Conservation (phyloP, 2,329 filamentous ascomycete species). For the Fusarium aywerte region DNA sequence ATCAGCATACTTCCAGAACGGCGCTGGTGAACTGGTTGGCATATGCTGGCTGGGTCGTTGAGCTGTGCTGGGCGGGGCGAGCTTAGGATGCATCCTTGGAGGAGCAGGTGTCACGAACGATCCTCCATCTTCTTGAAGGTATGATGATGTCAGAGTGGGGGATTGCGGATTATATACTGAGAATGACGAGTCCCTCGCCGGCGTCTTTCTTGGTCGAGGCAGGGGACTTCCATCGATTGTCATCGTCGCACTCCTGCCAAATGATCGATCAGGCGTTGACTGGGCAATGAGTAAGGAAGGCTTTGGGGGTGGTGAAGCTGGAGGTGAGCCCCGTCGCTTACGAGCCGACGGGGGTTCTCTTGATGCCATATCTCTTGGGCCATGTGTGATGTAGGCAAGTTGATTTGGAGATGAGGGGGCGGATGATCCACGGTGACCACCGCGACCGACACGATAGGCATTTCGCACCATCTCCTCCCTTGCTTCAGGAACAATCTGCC, state of each 20-base stretch:
- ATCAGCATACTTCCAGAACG: constrained; percentile 89
- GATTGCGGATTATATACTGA: constrained; percentile 66
- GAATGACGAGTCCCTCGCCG: constrained; percentile 57
- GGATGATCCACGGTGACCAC: constrained; percentile 74
- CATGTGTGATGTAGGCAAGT: constrained; percentile 69
- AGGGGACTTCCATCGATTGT: constrained; percentile 71
- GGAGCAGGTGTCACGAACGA: constrained; percentile 79
- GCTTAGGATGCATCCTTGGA: constrained; percentile 75
- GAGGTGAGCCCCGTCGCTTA: constrained; percentile 67
- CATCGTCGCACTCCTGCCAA: constrained; percentile 52
- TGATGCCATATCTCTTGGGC: constrained; percentile 65
- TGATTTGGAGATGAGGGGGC: constrained; percentile 75
- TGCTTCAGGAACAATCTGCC: constrained; percentile 88
- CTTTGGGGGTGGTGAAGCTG: constrained; percentile 65
- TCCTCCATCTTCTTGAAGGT: constrained; percentile 65
- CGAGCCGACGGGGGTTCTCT: constrained; percentile 63
- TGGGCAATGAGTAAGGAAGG: constrained; percentile 62
- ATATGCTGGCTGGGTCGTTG: constrained; percentile 86
- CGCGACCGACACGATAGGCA: constrained; percentile 68
- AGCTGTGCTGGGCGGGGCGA: constrained; percentile 82
- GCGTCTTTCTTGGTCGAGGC: constrained; percentile 65
- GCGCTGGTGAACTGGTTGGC: constrained; percentile 85
- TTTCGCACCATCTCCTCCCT: constrained; percentile 89
- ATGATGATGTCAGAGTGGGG: constrained; percentile 70
- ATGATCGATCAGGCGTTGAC: constrained; percentile 63